Conservation (phyloP, 1,284 basidiomycete species). For the Puccinia brachypodii region DNA sequence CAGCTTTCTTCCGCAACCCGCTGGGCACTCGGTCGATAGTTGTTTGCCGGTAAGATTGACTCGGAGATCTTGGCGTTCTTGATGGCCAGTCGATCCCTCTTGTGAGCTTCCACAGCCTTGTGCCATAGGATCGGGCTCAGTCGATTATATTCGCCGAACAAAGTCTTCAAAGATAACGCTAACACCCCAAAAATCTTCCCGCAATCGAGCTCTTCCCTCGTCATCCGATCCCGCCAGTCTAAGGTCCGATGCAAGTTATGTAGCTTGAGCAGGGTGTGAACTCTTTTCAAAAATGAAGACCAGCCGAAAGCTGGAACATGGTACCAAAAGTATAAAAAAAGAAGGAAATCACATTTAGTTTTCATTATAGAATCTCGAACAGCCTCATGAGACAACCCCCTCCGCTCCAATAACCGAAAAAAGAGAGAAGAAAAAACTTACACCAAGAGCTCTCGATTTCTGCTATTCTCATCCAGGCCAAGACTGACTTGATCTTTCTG, state of each 20-base stretch:
- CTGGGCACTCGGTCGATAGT: neutral
- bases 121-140: constrained; percentile 50
- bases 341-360: neutral
- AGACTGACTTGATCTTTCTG: constrained; percentile 47
- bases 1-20: constrained; percentile 46
- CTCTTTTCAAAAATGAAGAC: constrained; percentile 49
- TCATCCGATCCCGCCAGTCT: constrained; percentile 49
- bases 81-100: constrained; percentile 48
- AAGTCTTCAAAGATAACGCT: constrained; percentile 47
- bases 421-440: constrained; percentile 24
- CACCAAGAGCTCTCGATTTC: constrained; percentile 52
- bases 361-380: neutral
- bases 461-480: constrained; percentile 52
- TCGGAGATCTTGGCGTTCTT: neutral
- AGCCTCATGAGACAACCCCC: too few species aligned
- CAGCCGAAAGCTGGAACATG: constrained; percentile 40
- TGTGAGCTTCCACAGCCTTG: constrained; percentile 41
- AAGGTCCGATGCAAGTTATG: constrained; percentile 51
- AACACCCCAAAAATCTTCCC: constrained; percentile 51
- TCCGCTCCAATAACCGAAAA: too few species aligned
- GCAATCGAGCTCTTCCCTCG: constrained; percentile 19
- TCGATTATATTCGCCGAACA: constrained; percentile 38
- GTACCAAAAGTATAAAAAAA: neutral
- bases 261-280: constrained; percentile 51
- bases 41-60: constrained; percentile 9